A percentile compares a stretch with the other conserved stretches of the same genome.
Evolutionary conservation across 2,329 filamentous ascomycete genomes (phyloP).

Genomic region (Trichoderma sp.): DNA sequence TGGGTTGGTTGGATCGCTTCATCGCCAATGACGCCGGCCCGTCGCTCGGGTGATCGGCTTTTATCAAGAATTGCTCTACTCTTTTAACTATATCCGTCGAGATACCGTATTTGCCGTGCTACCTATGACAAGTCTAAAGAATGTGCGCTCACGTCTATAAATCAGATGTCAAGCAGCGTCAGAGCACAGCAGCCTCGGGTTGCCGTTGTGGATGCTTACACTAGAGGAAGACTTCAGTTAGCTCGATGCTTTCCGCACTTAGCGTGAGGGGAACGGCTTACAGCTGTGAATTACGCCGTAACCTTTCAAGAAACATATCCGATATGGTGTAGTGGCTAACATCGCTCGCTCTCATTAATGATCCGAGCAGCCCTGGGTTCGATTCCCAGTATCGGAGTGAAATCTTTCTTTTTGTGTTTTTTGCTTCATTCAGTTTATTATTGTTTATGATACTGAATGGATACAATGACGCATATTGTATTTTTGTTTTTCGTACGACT

Average conservation of each 20-base stretch:
- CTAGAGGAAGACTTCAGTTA: neutral
- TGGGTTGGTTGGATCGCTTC: neutral
- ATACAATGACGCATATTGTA: neutral
- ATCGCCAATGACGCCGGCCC: conserved; percentile 6
- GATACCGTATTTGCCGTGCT: neutral
- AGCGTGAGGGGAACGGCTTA: neutral
- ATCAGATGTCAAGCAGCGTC: neutral
- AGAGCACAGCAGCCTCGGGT: neutral
- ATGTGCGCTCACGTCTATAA: neutral
- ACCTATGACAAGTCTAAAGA: neutral
- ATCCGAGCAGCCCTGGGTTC: conserved; percentile 25
- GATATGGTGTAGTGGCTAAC: conserved; percentile 42
- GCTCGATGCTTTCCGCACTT: neutral
- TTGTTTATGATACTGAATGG: neutral
- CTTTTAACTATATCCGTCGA: too few species aligned
- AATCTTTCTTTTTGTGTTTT: neutral
- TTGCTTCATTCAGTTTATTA: too few species aligned
- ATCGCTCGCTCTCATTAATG: conserved; percentile 33
- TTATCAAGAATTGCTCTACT: neutral
- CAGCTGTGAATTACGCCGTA: accelerated
- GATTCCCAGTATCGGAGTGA: conserved; percentile 25
- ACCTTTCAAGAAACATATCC: conserved; percentile 23
- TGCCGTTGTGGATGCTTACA: neutral
- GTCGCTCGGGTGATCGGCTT: conserved; percentile 10
- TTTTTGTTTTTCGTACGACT: neutral